Evolutionary conservation across 169 alveolate species (phyloP), one percentile per base, ranked within the genome.

Genomic region (Plasmodium gallinaceum): DNA sequence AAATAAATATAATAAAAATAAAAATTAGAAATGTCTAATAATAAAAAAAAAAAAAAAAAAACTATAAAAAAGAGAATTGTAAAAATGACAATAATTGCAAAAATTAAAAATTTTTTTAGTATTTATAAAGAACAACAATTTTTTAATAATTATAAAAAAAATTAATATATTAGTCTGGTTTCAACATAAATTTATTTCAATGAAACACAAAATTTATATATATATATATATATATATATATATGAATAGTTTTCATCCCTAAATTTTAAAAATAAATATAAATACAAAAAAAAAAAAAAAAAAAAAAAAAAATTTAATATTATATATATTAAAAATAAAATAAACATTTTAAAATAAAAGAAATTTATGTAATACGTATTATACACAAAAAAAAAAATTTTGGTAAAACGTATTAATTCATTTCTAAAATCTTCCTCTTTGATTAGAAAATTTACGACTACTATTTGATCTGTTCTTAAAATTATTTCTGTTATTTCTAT

Each of bases 371-470:
- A 52, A 52, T 66, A 68, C 9, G 16, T 39, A 68, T 7, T 20
- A n/a, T 68, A 39, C 6, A 39, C 42, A 70, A 8, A 46, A 48
- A 54, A 54, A 54, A 22, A 54, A 16, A 54, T 54, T 54, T 6
- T 32, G 4, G 4, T 8, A 12, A 54, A 54, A 54, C 8, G 14
- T 10, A 10, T n/a, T 42, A 18, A 20, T 45, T 9, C 16, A 4
- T 54, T 24, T 61, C 61, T 58, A 85, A 69, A 85, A 85, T 42
- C 76, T 60, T 5, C 91, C 91, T 45, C 91, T 54, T 62, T 69
- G 74, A 62, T 85, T 85, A 10, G 51, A 26, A 85, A 69, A 69
- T 73, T 58, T 85, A 69, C 69, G 74, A 57, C 86, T 58, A 24
- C 74, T 60, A 52, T 60, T 85, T 48, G 75, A 48, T 57, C 86